A percentile compares a stretch with the other conserved stretches of the same genome.
Evolutionary conservation across 768 basidiomycete genomes (phyloP).

Genomic region (Suillus clintonianus): DNA sequence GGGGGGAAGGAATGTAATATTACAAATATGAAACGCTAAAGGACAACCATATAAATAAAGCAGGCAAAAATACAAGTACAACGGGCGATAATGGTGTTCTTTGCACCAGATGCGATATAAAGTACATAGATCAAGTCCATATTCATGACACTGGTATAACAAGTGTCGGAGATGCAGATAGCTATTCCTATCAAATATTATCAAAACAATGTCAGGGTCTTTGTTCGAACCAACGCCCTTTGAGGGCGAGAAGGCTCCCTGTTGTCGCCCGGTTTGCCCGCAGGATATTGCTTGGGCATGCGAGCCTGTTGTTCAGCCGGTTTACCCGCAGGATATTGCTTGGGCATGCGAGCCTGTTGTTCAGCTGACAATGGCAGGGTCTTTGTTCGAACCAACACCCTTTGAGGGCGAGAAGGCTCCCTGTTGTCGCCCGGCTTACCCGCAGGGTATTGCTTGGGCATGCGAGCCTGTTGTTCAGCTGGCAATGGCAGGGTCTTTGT

Average conservation of each 20-base stretch:
- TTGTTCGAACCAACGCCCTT: slow-evolving; percentile 15
- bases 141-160: background rate
- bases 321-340: background rate
- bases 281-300: background rate
- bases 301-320: background rate
- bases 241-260: slow-evolving; percentile 1
- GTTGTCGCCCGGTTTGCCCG: slow-evolving; percentile 1
- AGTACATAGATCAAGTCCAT: background rate
- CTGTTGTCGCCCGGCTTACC: no score
- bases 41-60: no score
- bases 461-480: background rate
- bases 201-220: no score
- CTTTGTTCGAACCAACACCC: no score
- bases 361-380: no score
- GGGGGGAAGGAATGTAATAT: background rate
- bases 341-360: no score
- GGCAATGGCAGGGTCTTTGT: no score
- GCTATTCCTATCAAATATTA: no score
- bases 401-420: no score
- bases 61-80: no score
- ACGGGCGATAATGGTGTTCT: background rate
- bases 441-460: background rate
- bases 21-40: background rate
- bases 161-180: background rate
- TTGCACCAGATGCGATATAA: background rate